Conservation (phyloP, 352 stramenopile species). For the Globisporangium mamillatum region DNA sequence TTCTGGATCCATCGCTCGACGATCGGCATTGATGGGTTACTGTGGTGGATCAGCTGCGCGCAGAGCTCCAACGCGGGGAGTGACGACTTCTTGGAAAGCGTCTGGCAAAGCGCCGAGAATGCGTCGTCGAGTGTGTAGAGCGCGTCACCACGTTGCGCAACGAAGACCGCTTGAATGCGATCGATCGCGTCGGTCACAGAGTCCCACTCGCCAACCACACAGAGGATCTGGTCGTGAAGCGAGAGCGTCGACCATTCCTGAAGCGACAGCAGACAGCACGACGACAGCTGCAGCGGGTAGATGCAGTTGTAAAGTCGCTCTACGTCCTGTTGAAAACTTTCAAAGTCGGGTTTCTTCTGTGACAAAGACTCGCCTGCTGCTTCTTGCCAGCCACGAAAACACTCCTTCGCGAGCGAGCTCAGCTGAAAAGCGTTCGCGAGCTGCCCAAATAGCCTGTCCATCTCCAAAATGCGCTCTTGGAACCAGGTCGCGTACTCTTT, state of each 20-base stretch:
- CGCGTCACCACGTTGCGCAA: conserved; percentile 33
- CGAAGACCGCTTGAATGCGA: conserved; percentile 47
- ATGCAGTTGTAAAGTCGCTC: conserved; percentile 65
- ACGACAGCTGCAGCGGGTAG: conserved; percentile 38
- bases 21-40: conserved; percentile 48
- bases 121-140: conserved; percentile 48
- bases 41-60: conserved; percentile 56
- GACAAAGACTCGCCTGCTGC: not conserved
- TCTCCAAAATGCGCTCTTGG: conserved; percentile 41
- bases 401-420: conserved; percentile 31
- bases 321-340: conserved; percentile 46
- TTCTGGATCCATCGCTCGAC: conserved; percentile 61
- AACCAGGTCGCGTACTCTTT: conserved; percentile 51
- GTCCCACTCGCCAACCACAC: conserved; percentile 36
- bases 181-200: conserved; percentile 26
- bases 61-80: conserved; percentile 39
- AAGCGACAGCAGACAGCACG: conserved; percentile 39
- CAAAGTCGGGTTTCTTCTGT: conserved; percentile 30
- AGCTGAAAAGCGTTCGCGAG: conserved; percentile 46
- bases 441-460: conserved; percentile 63
- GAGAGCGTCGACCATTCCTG: conserved; percentile 57
- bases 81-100: conserved; percentile 24
- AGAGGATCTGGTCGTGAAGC: conserved; percentile 52
- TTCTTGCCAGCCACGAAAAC: conserved; percentile 30
- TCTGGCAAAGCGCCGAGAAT: conserved; percentile 46